Evolutionary conservation across 371 early-diverging fungal species (phyloP).

Genomic region (Ordospora colligata): DNA sequence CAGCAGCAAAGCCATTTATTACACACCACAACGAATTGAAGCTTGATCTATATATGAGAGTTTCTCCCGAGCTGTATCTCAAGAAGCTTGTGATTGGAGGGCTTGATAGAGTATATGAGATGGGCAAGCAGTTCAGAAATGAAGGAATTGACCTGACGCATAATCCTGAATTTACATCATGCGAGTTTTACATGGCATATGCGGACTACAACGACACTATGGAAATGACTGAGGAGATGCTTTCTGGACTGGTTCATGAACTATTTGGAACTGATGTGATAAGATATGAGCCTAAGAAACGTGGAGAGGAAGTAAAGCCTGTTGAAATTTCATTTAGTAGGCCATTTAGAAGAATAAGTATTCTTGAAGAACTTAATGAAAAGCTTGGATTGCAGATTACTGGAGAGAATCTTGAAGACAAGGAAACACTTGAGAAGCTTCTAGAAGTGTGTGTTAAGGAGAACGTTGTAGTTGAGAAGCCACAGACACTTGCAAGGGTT

Average conservation of each 20-base stretch:
- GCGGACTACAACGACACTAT: constrained; percentile 91
- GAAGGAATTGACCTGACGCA: constrained; percentile 98
- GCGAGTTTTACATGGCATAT: constrained; percentile 98
- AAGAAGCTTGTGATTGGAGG: constrained; percentile 98
- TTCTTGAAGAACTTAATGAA: constrained; percentile 82
- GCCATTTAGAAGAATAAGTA: constrained; percentile 84
- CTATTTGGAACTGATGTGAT: constrained; percentile 76
- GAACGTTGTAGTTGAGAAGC: constrained; percentile 78
- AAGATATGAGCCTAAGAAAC: constrained; percentile 78
- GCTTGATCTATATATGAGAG: constrained; percentile 91
- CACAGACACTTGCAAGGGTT: constrained; percentile 82
- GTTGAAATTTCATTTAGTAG: constrained; percentile 80
- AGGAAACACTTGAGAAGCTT: constrained; percentile 74
- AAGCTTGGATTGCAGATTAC: constrained; percentile 73
- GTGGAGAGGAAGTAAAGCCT: constrained; percentile 65
- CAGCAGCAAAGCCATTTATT: constrained; percentile 96
- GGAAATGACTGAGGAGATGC: constrained; percentile 80
- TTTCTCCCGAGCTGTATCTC: constrained; percentile 92
- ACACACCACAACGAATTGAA: constrained; percentile 98
- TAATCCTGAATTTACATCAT: constrained; percentile 98
- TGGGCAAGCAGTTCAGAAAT: constrained; percentile 98
- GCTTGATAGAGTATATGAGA: constrained; percentile 94
- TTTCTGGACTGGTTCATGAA: constrained; percentile 79
- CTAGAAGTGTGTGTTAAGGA: constrained; percentile 77
- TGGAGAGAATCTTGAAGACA: constrained; percentile 70